Evolutionary conservation across 1,284 basidiomycete genomes (phyloP).

Genomic region (Trametes hirsuta): DNA sequence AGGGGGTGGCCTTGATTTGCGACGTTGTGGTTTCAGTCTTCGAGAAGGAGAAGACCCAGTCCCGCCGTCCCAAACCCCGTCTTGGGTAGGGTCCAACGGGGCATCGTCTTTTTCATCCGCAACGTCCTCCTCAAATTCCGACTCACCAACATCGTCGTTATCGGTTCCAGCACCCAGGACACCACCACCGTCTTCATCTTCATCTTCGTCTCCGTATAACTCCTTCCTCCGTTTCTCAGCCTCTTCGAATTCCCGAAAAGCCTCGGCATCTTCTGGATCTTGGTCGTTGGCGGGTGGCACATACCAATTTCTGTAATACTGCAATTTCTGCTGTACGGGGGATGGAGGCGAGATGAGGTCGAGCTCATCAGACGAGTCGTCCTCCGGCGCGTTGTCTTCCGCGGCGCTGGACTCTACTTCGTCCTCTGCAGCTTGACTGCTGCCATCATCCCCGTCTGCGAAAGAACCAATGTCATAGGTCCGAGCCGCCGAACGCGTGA

Average conservation of each 20-base stretch:
- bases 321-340: conserved; percentile 3
- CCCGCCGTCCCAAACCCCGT: conserved; percentile 27
- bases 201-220: conserved; percentile 47
- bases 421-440: conserved; percentile 34
- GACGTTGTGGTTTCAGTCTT: conserved; percentile 5
- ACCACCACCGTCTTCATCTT: conserved; percentile 28
- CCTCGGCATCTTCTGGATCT: conserved; percentile 56
- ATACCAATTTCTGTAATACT: conserved; percentile 30
- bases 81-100: conserved; percentile 22
- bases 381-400: conserved; percentile 37
- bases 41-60: background rate
- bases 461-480: conserved; percentile 53
- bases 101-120: conserved; percentile 58
- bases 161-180: conserved; percentile 5
- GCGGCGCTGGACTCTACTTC: conserved; percentile 40
- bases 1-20: conserved; percentile 7
- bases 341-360: conserved; percentile 13
- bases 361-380: conserved; percentile 21
- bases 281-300: conserved; percentile 48
- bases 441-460: conserved; percentile 31
- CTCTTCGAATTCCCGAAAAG: conserved; percentile 66
- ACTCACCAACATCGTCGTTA: background rate
- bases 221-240: conserved; percentile 57
- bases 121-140: conserved; percentile 35
- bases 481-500: conserved; percentile 48